Evolutionary conservation across 2,329 filamentous ascomycete genomes (phyloP).

Genomic region (Cladosporium phlei): DNA sequence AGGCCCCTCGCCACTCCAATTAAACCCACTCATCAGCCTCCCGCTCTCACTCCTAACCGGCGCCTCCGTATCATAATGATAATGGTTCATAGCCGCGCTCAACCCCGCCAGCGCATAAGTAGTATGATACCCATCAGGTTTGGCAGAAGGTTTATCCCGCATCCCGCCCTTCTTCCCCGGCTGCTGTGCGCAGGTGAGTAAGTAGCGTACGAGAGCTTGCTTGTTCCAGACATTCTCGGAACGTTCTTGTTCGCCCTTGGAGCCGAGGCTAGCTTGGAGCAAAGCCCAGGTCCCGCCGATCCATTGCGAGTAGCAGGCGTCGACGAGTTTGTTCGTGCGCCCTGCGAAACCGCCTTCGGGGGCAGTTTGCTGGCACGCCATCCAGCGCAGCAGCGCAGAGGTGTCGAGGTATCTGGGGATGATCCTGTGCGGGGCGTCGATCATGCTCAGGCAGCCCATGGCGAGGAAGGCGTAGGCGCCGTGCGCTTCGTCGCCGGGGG

Average conservation of each 20-base stretch:
- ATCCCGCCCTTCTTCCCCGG: conserved; percentile 69
- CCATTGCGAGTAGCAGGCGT: conserved; percentile 98
- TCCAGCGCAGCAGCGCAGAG: conserved; percentile 73
- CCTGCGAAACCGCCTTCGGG: conserved; percentile 92
- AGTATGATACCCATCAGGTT: conserved; percentile 84
- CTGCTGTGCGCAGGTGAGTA: conserved; percentile 78
- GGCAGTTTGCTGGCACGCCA: conserved; percentile 80
- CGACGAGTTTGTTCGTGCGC: conserved; percentile 94
- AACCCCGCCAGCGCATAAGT: conserved; percentile 87
- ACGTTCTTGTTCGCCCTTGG: conserved; percentile 20
- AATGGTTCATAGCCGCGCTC: conserved; percentile 70
- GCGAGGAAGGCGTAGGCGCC: conserved; percentile 96
- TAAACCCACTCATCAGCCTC: conserved; percentile 38
- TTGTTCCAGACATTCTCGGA: conserved; percentile 63
- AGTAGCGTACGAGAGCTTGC: conserved; percentile 81
- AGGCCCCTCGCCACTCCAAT: conserved; percentile 46
- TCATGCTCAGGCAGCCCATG: conserved; percentile 78
- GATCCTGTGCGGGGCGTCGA: conserved; percentile 71
- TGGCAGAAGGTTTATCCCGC: conserved; percentile 90
- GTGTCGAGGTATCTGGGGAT: conserved; percentile 75
- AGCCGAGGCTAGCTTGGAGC: conserved; percentile 69
- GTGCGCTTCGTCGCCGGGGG: conserved; percentile 85
- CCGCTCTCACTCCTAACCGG: conserved; percentile 17
- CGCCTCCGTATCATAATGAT: conserved; percentile 38
- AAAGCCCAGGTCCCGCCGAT: conserved; percentile 92